Conservation (phyloP, 2,329 filamentous ascomycete genomes). For the Teratosphaeria zuluensis region DNA sequence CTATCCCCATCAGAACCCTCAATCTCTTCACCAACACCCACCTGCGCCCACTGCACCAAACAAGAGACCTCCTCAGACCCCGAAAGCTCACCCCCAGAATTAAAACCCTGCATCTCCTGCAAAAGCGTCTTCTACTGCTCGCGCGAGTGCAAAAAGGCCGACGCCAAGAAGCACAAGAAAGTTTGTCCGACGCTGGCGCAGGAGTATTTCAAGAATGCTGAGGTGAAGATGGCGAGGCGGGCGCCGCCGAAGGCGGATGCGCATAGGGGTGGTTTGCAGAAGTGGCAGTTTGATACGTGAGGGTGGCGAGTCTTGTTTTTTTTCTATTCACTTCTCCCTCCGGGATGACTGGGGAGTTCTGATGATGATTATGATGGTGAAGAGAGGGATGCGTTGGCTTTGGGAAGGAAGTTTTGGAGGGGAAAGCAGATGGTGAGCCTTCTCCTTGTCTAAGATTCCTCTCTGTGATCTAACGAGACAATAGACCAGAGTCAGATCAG, state of each 20-base stretch:
- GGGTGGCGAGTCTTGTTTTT: background rate
- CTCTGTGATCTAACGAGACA: too few relatives aligned
- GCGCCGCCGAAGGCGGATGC: conserved; percentile 19
- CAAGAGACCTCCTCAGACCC: background rate
- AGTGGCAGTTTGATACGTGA: conserved; percentile 31
- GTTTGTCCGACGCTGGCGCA: conserved; percentile 29
- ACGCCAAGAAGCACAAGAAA: conserved; percentile 32
- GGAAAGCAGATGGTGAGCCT: too few relatives aligned
- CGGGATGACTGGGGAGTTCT: too few relatives aligned
- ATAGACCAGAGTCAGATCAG: too few relatives aligned
- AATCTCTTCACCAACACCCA: background rate
- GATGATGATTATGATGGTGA: too few relatives aligned
- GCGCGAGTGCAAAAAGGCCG: conserved; percentile 32
- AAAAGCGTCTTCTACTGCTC: conserved; percentile 31
- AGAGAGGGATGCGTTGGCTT: too few relatives aligned
- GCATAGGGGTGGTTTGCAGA: conserved; percentile 27
- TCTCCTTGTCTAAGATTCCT: too few relatives aligned
- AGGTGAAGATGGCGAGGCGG: conserved; percentile 30
- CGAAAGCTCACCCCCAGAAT: background rate
- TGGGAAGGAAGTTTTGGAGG: too few relatives aligned
- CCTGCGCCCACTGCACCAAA: background rate
- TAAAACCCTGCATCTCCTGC: conserved; percentile 31
- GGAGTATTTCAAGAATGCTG: conserved; percentile 28
- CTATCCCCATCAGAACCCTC: background rate
- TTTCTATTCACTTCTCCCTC: too few relatives aligned